Conservation (phyloP, 1,284 basidiomycete species). For the Moniliophthora roreri region DNA sequence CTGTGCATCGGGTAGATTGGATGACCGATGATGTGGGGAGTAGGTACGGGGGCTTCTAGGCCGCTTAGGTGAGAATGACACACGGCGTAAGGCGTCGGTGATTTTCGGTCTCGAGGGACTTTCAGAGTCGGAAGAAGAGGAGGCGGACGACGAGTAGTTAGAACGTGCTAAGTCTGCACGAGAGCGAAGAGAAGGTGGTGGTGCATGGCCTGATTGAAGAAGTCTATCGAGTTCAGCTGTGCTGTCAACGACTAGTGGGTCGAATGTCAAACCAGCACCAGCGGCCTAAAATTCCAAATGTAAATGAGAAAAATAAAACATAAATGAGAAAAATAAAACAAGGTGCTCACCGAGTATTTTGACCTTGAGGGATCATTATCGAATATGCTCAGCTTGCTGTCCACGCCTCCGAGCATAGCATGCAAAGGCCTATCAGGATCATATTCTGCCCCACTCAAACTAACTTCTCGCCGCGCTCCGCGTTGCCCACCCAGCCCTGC, state of each 20-base stretch:
- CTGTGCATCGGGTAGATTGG: slow-evolving; percentile 17
- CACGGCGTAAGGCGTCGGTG: slow-evolving; percentile 61
- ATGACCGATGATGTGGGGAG: slow-evolving; percentile 19
- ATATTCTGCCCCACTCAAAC: slow-evolving; percentile 77
- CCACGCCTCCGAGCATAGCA: slow-evolving; percentile 64
- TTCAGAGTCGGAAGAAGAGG: slow-evolving; percentile 40
- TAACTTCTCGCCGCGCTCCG: slow-evolving; percentile 45
- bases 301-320: background rate
- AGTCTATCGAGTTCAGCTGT: slow-evolving; percentile 65
- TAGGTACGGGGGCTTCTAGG: slow-evolving; percentile 51
- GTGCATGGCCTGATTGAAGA: slow-evolving; percentile 50
- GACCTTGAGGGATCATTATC: slow-evolving; percentile 52
- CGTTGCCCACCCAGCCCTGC: slow-evolving; percentile 67
- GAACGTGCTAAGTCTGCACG: slow-evolving; percentile 38
- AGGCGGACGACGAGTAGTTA: slow-evolving; percentile 40
- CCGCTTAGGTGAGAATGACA: slow-evolving; percentile 69
- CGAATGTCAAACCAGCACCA: slow-evolving; percentile 34
- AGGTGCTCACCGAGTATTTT: slow-evolving; percentile 42
- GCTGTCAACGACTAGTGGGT: slow-evolving; percentile 58
- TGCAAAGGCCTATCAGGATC: slow-evolving; percentile 84
- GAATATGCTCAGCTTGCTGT: slow-evolving; percentile 48
- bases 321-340: slow-evolving; percentile 7
- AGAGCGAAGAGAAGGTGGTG: slow-evolving; percentile 24
- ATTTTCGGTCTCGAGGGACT: slow-evolving; percentile 52
- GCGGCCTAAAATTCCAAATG: slow-evolving; percentile 19